Evolutionary conservation across 495 filamentous ascomycete genomes (phyloP).

Genomic region (Lasiosphaeriaceae sp.): DNA sequence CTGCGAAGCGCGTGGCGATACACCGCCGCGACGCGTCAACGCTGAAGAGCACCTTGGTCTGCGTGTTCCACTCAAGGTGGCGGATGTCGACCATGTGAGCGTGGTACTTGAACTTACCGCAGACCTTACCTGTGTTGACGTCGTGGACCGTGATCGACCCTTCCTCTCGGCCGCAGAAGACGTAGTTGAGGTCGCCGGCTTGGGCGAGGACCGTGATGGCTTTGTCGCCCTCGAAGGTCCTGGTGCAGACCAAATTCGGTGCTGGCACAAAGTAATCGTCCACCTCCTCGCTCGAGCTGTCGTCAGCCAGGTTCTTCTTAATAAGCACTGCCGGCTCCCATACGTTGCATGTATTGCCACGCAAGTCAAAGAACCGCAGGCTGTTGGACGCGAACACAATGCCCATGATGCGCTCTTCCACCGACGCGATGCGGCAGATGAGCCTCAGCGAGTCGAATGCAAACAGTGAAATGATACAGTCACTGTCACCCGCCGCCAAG

Average conservation of each 20-base stretch:
- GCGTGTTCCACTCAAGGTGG: slow-evolving; percentile 20
- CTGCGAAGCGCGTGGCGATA: slow-evolving; percentile 12
- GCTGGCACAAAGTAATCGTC: slow-evolving; percentile 15
- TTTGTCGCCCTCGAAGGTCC: slow-evolving; percentile 15
- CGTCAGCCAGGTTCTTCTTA: slow-evolving; percentile 17
- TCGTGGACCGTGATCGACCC: slow-evolving; percentile 21
- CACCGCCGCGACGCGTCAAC: slow-evolving; percentile 18
- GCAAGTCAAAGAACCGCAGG: slow-evolving; percentile 18
- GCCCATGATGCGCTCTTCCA: slow-evolving; percentile 18
- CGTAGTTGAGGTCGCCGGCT: slow-evolving; percentile 9
- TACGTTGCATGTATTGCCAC: slow-evolving; percentile 16
- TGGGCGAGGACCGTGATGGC: slow-evolving; percentile 15
- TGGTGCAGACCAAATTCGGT: slow-evolving; percentile 11
- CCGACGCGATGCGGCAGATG: slow-evolving; percentile 16
- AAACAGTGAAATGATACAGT: slow-evolving; percentile 19
- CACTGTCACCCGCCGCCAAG: slow-evolving; percentile 20
- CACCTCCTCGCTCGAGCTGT: slow-evolving; percentile 17
- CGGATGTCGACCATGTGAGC: slow-evolving; percentile 15
- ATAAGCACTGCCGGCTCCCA: slow-evolving; percentile 23
- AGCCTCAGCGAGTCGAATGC: slow-evolving; percentile 17
- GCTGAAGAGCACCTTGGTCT: slow-evolving; percentile 18
- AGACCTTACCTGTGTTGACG: slow-evolving; percentile 7
- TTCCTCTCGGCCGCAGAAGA: slow-evolving; percentile 22
- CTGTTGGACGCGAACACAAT: slow-evolving; percentile 20
- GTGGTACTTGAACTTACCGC: slow-evolving; percentile 12